Evolutionary conservation across 2,329 filamentous ascomycete genomes (phyloP).

Genomic region (Alternaria ethzedia): DNA sequence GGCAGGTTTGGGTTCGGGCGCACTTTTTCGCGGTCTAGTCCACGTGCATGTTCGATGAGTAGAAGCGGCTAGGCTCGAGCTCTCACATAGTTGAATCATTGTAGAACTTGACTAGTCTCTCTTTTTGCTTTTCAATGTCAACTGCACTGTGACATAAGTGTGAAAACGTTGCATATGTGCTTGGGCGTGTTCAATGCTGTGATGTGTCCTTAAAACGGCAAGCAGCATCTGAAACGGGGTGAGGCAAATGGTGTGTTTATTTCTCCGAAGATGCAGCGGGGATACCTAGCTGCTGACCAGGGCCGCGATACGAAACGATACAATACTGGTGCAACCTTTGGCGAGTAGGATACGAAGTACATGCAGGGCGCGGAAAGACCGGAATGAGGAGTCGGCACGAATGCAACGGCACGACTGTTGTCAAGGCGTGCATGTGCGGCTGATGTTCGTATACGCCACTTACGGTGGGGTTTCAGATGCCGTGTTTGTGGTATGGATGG

Average conservation of each 20-base stretch:
- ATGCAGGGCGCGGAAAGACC: slow-evolving; percentile 11
- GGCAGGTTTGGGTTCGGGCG: not conserved
- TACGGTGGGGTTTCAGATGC: not conserved
- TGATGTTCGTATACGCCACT: slow-evolving; percentile 13
- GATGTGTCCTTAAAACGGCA: not conserved
- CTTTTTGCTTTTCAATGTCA: not conserved
- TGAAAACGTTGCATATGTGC: not conserved
- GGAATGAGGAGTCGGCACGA: slow-evolving; percentile 1
- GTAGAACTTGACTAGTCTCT: not conserved
- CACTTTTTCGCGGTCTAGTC: not conserved
- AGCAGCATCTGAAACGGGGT: not conserved
- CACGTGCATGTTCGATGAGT: not conserved
- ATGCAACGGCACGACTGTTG: not conserved
- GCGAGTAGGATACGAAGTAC: slow-evolving; percentile 6
- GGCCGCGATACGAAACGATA: not conserved
- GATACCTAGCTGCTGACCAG: not conserved
- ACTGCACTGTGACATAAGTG: not conserved
- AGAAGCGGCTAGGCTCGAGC: slow-evolving; percentile 1
- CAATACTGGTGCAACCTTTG: slow-evolving; percentile 1
- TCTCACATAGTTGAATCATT: not conserved
- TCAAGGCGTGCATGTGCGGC: slow-evolving; percentile 19
- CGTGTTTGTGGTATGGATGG: not conserved
- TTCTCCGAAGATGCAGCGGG: slow-evolving; percentile 4
- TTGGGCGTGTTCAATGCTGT: not conserved
- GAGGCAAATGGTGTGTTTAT: not conserved